These are phyloP conservation scores for Rhizopus arrhizus DNA, from an alignment of 371 early-diverging fungal species.

Conservation along the genomic window DNA sequence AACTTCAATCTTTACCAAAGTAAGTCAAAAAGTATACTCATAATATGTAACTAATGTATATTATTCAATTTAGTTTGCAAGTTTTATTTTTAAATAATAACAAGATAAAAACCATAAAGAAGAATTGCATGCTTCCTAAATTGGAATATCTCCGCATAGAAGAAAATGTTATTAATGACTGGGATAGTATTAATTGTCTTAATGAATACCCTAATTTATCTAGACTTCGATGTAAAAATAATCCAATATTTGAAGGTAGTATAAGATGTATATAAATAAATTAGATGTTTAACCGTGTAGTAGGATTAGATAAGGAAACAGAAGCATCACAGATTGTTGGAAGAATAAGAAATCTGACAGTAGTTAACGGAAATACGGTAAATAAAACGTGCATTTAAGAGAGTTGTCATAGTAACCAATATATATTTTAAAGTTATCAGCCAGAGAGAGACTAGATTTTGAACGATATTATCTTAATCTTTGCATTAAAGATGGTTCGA, in stretches of 20 bases:
- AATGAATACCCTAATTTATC: slow-evolving; percentile 41
- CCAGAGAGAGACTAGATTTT: slow-evolving; percentile 63
- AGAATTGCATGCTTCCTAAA: slow-evolving; percentile 25
- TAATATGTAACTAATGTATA: neutral
- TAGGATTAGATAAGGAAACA: slow-evolving; percentile 30
- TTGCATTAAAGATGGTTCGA: slow-evolving; percentile 43
- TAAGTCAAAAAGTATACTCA: slow-evolving; percentile 11
- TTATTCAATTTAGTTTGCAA: slow-evolving; percentile 31
- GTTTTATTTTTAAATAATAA: slow-evolving; percentile 56
- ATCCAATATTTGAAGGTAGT: slow-evolving; percentile 52
- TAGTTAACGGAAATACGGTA: slow-evolving; percentile 50
- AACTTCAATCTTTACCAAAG: slow-evolving; percentile 55
- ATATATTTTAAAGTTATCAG: slow-evolving; percentile 36
- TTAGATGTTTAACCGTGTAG: neutral
- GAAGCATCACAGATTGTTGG: slow-evolving; percentile 39
- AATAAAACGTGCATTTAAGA: neutral
- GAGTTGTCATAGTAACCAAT: neutral
- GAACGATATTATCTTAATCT: slow-evolving; percentile 76
- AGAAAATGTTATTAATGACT: slow-evolving; percentile 42
- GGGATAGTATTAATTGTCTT: slow-evolving; percentile 50
- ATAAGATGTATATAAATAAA: neutral
- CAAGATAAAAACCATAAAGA: slow-evolving; percentile 8
- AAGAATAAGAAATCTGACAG: slow-evolving; percentile 31
- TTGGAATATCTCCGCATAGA: slow-evolving; percentile 50
- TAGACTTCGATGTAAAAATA: slow-evolving; percentile 50